phyloP scores from a whole-genome alignment of 2,329 filamentous ascomycete genomes.

The Knufia petricola region DNA sequence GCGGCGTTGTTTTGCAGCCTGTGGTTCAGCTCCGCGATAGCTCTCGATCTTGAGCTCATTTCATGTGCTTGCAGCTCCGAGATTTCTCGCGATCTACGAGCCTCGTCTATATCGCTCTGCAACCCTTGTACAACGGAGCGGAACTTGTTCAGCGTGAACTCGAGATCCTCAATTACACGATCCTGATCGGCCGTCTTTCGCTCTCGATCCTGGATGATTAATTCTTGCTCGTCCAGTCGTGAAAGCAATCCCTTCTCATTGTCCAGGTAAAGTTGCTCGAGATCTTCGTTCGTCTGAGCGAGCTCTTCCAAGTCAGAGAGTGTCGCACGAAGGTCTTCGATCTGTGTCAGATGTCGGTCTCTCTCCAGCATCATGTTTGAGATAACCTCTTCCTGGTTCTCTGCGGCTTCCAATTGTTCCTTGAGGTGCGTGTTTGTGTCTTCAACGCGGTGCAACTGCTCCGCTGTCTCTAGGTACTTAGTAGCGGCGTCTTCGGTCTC shows the following conservation, averaged over 20 bases:
- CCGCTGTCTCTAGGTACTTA: conserved; percentile 59
- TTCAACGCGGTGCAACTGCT: conserved; percentile 63
- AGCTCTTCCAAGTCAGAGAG: conserved; percentile 82
- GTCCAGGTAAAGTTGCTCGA: conserved; percentile 72
- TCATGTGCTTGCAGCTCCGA: conserved; percentile 90
- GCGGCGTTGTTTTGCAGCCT: conserved; percentile 83
- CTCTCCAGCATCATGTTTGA: conserved; percentile 85
- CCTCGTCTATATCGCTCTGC: conserved; percentile 80
- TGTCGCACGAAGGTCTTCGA: conserved; percentile 27
- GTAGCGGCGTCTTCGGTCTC: conserved; percentile 59
- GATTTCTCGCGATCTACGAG: conserved; percentile 76
- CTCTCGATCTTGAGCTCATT: conserved; percentile 74
- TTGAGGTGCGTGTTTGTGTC: conserved; percentile 72
- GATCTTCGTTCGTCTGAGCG: conserved; percentile 87
- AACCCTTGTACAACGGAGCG: conserved; percentile 77
- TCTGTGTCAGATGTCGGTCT: conserved; percentile 41
- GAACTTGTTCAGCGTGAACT: conserved; percentile 83
- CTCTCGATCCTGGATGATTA: conserved; percentile 70
- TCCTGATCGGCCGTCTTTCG: conserved; percentile 67
- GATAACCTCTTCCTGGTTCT: conserved; percentile 87
- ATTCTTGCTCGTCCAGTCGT: conserved; percentile 81
- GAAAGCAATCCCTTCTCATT: conserved; percentile 79
- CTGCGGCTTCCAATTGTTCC: conserved; percentile 79
- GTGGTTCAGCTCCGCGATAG: conserved; percentile 94
- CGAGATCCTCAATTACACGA: conserved; percentile 71